Percentiles rank a stretch among this genome's conserved stretches.
These are phyloP conservation scores for Colletotrichum zoysiae DNA, from an alignment of 2,329 filamentous ascomycete genomes.

Conservation along the genomic window DNA sequence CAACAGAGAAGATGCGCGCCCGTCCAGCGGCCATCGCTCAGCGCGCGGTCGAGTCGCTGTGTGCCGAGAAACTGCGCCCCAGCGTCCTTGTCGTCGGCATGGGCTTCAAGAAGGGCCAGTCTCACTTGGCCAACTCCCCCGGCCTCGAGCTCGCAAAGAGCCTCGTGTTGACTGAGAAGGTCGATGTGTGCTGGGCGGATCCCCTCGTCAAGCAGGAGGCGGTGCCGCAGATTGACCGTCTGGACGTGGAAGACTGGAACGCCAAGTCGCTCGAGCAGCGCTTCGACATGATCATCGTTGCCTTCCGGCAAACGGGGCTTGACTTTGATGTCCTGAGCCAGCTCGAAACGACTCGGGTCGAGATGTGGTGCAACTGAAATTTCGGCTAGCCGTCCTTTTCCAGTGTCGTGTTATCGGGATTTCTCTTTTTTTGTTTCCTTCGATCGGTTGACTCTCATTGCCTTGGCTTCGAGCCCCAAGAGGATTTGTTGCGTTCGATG, in stretches of 20 bases:
- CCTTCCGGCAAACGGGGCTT: conserved; percentile 57
- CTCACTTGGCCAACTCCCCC: conserved; percentile 61
- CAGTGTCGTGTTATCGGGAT: not conserved
- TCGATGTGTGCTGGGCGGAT: conserved; percentile 60
- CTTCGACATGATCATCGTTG: conserved; percentile 60
- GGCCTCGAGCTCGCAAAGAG: conserved; percentile 57
- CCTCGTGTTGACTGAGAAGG: conserved; percentile 52
- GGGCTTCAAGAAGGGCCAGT: conserved; percentile 64
- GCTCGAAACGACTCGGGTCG: conserved; percentile 51
- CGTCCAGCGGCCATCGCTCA: conserved; percentile 57
- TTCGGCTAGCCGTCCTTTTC: not conserved
- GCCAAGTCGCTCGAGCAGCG: conserved; percentile 49
- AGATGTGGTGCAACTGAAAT: conserved; percentile 54
- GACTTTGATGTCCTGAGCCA: conserved; percentile 55
- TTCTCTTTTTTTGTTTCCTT: conserved; percentile 8
- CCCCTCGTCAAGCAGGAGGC: conserved; percentile 57
- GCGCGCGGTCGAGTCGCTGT: conserved; percentile 51
- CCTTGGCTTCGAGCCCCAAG: conserved; percentile 5
- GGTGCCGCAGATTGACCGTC: conserved; percentile 55
- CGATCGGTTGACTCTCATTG: conserved; percentile 5
- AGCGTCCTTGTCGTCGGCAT: conserved; percentile 60
- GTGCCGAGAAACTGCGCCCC: conserved; percentile 42
- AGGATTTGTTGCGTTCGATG: conserved; percentile 17
- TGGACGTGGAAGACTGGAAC: conserved; percentile 56
- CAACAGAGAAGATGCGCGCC: conserved; percentile 58